Base-by-base conservation (phyloP, 805 yeast genomes). In the Metschnikowia anglica region DNA sequence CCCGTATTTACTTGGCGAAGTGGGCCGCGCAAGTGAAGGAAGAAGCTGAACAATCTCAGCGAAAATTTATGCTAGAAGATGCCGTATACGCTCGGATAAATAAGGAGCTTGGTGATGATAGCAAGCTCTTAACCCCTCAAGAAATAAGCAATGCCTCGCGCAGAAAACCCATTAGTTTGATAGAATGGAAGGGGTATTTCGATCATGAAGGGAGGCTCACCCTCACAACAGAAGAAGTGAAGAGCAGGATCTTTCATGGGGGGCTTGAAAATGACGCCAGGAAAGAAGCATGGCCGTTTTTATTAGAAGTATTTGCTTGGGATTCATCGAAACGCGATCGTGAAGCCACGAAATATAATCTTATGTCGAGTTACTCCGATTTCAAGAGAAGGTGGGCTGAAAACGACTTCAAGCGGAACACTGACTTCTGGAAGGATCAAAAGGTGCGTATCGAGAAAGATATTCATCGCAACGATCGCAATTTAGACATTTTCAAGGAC, bases 1-100 rank as follows among this genome's bases (percentile, higher is more conserved):
- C 98, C 0, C 77, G 90, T 41, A 85, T 89, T 3, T 91, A 88
- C 61, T 70, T 91, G 46, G 98, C 98, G 4, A 90, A 89, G 66
- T 93, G 98, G 98, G 97, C 98, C 0, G 76, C 88, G 53, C 88
- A 88, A 21, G 93, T 93, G 8, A 93, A 91, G 54, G 90, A 89
- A 54, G 95, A 91, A 61, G 93, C 96, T 2, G 89, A 70, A 46
- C 62, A 81, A 52, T 76, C 79, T 39, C 72, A 77, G 47, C 64
- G 79, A 47, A 68, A 70, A 43, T 68, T 70, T 55, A 69, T 75
- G 55, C 68, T 81, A 25, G 70, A 82, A 43, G 82, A 80, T 53
- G 80, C 79, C n/a, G 70, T 79, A 13, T 81, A 82, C 51, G 74
- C 73, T 23, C 59, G 78, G 38, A 70, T 85, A 30, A 74, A 73